These are phyloP conservation scores for Pseudogymnoascus sp. DNA, from an alignment of 2,329 filamentous ascomycete genomes.

Conservation along the genomic window DNA sequence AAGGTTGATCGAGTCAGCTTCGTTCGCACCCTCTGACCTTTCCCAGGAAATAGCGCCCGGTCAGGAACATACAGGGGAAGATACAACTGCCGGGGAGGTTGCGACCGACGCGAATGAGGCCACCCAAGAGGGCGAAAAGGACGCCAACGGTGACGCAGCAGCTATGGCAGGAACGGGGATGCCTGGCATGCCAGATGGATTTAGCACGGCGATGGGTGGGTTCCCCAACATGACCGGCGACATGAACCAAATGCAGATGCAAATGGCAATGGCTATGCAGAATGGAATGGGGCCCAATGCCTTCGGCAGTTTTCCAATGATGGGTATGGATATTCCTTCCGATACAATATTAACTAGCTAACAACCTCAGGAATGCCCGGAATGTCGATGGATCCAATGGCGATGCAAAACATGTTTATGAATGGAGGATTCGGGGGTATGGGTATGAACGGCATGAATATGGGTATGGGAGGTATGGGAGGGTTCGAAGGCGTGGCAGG, in stretches of 20 bases:
- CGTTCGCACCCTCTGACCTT: conserved; percentile 16
- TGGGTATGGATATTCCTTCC: conserved; percentile 60
- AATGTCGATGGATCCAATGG: conserved; percentile 78
- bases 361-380: conserved; percentile 59
- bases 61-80: conserved; percentile 21
- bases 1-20: conserved; percentile 11
- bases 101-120: conserved; percentile 15
- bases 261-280: conserved; percentile 73
- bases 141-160: conserved; percentile 16
- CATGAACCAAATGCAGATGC: conserved; percentile 76
- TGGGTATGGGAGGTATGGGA: conserved; percentile 58
- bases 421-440: conserved; percentile 71
- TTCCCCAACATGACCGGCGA: conserved; percentile 45
- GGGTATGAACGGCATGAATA: conserved; percentile 73
- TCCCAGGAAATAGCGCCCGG: conserved; percentile 28
- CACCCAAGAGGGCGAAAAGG: conserved; percentile 7
- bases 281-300: conserved; percentile 52
- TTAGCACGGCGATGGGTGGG: conserved; percentile 32
- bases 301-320: conserved; percentile 64
- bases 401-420: conserved; percentile 72
- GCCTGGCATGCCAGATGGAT: conserved; percentile 35
- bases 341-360: conserved; percentile 14
- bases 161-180: neutral
- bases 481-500: conserved; percentile 58
- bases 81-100: conserved; percentile 15